Evolutionary conservation across 148 eudicot species (phyloP).

Genomic region (Cornus florida): DNA sequence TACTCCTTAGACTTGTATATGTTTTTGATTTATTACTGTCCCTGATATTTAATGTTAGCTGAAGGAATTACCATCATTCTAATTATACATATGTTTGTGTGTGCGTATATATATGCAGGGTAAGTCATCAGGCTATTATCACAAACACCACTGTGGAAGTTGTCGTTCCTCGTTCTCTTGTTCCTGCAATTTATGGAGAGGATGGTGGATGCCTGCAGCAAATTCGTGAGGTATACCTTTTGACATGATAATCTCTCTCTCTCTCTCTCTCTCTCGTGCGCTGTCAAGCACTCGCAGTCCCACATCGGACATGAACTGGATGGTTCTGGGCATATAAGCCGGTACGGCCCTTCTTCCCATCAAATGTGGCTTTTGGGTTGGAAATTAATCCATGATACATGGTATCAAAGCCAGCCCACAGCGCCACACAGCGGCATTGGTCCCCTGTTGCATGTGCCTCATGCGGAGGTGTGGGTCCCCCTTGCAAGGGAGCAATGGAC

Average conservation of each 20-base stretch:
- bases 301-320: no score
- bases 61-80: constrained; percentile 3
- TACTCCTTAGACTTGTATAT: neutral
- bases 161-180: constrained; percentile 78
- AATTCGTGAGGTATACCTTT: constrained; percentile 69
- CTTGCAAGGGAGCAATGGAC: no score
- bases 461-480: no score
- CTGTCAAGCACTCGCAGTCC: no score
- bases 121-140: constrained; percentile 61
- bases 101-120: constrained; percentile 37
- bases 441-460: no score
- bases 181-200: constrained; percentile 88
- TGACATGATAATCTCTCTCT: neutral
- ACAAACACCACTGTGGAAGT: constrained; percentile 91
- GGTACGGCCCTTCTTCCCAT: no score
- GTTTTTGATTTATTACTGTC: neutral
- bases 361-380: no score
- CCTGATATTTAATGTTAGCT: constrained; percentile 14
- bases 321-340: no score
- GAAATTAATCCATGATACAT: no score
- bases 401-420: no score
- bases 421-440: no score
- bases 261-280: no score
- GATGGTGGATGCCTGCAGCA: constrained; percentile 89
- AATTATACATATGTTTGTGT: neutral